These are phyloP conservation scores for Mycena rosella DNA, from an alignment of 768 basidiomycete genomes.

Conservation along the genomic window DNA sequence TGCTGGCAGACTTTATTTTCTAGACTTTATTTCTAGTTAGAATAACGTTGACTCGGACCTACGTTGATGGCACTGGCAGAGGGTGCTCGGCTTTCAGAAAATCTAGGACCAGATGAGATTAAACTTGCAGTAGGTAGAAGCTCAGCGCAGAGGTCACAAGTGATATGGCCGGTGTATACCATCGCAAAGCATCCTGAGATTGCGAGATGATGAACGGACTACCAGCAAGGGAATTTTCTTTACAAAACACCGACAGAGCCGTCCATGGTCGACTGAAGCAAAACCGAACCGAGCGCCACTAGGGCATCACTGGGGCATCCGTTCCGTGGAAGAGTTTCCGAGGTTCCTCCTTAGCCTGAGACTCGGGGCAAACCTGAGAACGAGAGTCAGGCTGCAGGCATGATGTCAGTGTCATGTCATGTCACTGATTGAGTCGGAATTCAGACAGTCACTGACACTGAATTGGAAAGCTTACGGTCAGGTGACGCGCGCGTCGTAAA, in stretches of 20 bases:
- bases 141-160: no score
- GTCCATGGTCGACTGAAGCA: neutral
- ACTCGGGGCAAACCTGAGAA: no score
- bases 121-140: no score
- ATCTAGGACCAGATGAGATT: no score
- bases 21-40: neutral
- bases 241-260: neutral
- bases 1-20: slow-evolving; percentile 10
- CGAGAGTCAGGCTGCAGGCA: no score
- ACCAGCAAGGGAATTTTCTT: neutral
- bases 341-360: no score
- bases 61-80: no score
- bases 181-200: neutral
- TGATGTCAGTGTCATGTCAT: no score
- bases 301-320: no score
- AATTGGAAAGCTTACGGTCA: neutral
- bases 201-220: neutral
- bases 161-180: neutral
- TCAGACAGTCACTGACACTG: neutral
- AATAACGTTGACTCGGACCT: neutral
- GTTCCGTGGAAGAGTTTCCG: neutral
- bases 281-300: no score
- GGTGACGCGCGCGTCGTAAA: neutral
- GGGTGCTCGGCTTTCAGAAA: no score
- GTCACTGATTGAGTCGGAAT: neutral